Evolutionary conservation across 108 stramenopile species (phyloP), one percentile per base, ranked within the genome.

Genomic region (Nitzschia sp.): DNA sequence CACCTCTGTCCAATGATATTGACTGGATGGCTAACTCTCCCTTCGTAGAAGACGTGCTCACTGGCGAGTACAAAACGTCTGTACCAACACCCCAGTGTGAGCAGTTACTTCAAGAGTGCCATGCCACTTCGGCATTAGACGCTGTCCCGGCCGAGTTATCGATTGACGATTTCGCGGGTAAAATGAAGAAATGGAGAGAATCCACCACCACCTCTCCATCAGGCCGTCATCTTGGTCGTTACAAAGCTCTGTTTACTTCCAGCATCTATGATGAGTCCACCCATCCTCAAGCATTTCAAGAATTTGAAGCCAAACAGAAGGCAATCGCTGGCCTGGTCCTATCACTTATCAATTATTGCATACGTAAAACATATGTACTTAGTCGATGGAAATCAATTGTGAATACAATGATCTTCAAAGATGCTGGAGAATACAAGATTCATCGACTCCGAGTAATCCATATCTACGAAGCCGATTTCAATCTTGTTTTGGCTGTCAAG

Each of bases 391-490:
- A n/a, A n/a, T n/a, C n/a, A n/a, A n/a, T n/a, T n/a, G n/a, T n/a
- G n/a, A n/a, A n/a, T n/a, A n/a, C n/a, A n/a, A n/a, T n/a, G n/a
- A n/a, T n/a, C n/a, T n/a, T n/a, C n/a, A n/a, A n/a, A n/a, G n/a
- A n/a, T n/a, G n/a, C n/a, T n/a, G n/a, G n/a, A n/a, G n/a, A n/a
- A n/a, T n/a, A n/a, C n/a, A n/a, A n/a, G n/a, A n/a, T n/a, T n/a
- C n/a, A n/a, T n/a, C 31, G 66, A 1, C 28, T 55, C 2, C 25
- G 53, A 4, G 66, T 67, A 1, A 67, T 54, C 6, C 66, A 67
- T 31, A 3, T 67, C 17, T 67, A 54, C 32, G 66, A 67, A 28
- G 53, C 66, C 4, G 29, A 2, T n/a, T n/a, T n/a, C n/a, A n/a
- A n/a, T n/a, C n/a, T n/a, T n/a, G n/a, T n/a, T n/a, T n/a, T n/a